Percentiles rank a stretch among this genome's conserved stretches.
Conservation (phyloP, 108 stramenopile genomes). For the Mediolabrus comicus region DNA sequence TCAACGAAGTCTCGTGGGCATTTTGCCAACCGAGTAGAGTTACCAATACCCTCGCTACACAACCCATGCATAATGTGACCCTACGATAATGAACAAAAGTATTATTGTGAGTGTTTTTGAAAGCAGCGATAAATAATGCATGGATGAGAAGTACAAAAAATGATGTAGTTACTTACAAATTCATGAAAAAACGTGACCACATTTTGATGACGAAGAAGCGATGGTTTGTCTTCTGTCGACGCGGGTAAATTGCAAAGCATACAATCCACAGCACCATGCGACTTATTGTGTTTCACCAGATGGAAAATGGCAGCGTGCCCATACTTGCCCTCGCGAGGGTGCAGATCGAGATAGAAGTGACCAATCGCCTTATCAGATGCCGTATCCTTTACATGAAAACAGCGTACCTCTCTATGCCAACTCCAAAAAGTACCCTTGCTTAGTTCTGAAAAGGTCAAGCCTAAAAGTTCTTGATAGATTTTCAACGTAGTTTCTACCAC, state of each 20-base stretch:
- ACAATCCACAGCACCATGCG: conserved; percentile 46
- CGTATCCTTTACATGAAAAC: conserved; percentile 40
- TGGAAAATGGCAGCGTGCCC: conserved; percentile 53
- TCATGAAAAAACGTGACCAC: conserved; percentile 47
- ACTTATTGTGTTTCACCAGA: conserved; percentile 28
- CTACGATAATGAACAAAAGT: too few species aligned
- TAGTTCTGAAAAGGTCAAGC: conserved; percentile 43
- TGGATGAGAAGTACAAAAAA: not conserved
- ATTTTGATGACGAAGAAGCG: conserved; percentile 30
- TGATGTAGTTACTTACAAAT: not conserved
- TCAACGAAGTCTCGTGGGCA: conserved; percentile 55
- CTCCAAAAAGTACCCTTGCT: conserved; percentile 37
- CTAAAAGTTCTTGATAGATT: conserved; percentile 54
- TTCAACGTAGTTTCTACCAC: conserved; percentile 42
- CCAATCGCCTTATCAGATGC: conserved; percentile 23
- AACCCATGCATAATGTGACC: conserved; percentile 49
- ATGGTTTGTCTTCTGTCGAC: conserved; percentile 35
- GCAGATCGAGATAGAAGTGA: conserved; percentile 41
- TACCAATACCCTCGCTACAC: conserved; percentile 28
- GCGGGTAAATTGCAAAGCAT: conserved; percentile 54
- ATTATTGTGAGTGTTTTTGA: not conserved
- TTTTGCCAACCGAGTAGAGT: conserved; percentile 40
- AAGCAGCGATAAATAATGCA: not conserved
- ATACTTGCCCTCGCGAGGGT: conserved; percentile 39
- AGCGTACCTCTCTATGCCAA: conserved; percentile 50